Conservation (phyloP, 495 filamentous ascomycete genomes). For the Parachaetomium inaequale region DNA sequence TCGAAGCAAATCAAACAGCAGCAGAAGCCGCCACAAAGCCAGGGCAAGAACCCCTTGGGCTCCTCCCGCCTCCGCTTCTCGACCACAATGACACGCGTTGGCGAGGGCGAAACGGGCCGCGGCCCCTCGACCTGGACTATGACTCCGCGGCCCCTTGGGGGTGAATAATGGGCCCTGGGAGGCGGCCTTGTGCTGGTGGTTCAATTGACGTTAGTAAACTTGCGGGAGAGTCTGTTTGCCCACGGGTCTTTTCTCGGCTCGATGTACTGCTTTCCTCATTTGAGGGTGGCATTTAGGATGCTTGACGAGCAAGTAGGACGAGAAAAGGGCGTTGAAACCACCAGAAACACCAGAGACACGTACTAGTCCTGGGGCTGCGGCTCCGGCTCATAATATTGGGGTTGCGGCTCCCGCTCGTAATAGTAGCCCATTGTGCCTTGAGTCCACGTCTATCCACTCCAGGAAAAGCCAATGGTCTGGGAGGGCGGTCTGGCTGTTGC, state of each 20-base stretch:
- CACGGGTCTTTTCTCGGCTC: not conserved
- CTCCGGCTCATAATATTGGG: constrained; percentile 10
- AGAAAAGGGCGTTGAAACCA: not conserved
- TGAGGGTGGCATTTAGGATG: not conserved
- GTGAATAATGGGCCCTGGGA: not conserved
- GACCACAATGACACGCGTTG: constrained; percentile 14
- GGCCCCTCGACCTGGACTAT: constrained; percentile 13
- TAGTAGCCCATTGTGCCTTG: not conserved
- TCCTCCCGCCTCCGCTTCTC: constrained; percentile 11
- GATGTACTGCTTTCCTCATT: not conserved
- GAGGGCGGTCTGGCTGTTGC: not conserved
- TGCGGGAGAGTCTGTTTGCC: not conserved
- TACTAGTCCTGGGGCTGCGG: constrained; percentile 14
- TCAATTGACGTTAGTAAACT: not conserved
- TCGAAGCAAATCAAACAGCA: constrained; percentile 15
- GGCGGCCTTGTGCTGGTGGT: constrained; percentile 13
- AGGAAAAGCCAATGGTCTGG: not conserved
- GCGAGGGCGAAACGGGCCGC: constrained; percentile 15
- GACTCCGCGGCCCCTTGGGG: not conserved
- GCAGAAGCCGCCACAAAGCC: constrained; percentile 14
- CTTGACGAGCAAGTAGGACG: not conserved
- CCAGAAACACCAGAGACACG: not conserved
- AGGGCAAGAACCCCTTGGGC: constrained; percentile 5
- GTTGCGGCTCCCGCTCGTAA: constrained; percentile 10
- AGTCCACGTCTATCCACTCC: not conserved